Percentiles rank a stretch among this genome's conserved stretches.
phyloP scores from a whole-genome alignment of 768 basidiomycete genomes.

The Trametes gibbosa region DNA sequence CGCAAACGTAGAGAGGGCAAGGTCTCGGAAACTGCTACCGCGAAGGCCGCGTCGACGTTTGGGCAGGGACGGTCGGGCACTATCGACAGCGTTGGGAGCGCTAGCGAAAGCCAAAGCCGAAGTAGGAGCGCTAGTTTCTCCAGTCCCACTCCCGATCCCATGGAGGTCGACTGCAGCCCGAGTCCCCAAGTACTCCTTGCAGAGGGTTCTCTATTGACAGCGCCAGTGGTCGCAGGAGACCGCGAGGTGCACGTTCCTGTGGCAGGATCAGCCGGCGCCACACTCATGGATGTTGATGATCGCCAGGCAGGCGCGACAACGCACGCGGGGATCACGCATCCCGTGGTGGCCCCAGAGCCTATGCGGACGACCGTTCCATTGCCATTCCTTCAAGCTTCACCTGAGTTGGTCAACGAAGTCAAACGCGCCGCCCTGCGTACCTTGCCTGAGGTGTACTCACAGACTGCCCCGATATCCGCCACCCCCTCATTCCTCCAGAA shows the following conservation, averaged over 20 bases:
- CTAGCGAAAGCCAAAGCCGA: neutral
- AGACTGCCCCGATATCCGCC: neutral
- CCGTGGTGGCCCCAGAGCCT: neutral
- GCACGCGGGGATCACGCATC: neutral
- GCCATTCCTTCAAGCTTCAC: constrained; percentile 18
- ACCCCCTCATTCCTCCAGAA: neutral
- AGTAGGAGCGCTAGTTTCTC: constrained; percentile 19
- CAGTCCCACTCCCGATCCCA: constrained; percentile 13
- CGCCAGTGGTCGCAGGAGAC: constrained; percentile 17
- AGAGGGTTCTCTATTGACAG: constrained; percentile 19
- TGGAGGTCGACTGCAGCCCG: constrained; percentile 20
- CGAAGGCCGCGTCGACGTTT: constrained; percentile 10
- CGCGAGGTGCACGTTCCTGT: constrained; percentile 25
- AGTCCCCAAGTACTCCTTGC: neutral
- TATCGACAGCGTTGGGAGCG: constrained; percentile 23
- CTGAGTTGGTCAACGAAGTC: constrained; percentile 24
- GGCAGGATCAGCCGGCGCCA: constrained; percentile 21
- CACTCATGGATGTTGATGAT: constrained; percentile 31
- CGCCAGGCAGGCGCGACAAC: neutral
- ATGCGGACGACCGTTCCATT: neutral
- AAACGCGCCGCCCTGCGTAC: constrained; percentile 15
- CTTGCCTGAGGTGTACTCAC: constrained; percentile 5
- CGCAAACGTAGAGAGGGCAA: constrained; percentile 31
- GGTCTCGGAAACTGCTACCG: constrained; percentile 5
- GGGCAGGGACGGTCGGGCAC: constrained; percentile 1